phyloP scores from a whole-genome alignment of 2,329 filamentous ascomycete genomes.

The Pseudogymnoascus sp. region DNA sequence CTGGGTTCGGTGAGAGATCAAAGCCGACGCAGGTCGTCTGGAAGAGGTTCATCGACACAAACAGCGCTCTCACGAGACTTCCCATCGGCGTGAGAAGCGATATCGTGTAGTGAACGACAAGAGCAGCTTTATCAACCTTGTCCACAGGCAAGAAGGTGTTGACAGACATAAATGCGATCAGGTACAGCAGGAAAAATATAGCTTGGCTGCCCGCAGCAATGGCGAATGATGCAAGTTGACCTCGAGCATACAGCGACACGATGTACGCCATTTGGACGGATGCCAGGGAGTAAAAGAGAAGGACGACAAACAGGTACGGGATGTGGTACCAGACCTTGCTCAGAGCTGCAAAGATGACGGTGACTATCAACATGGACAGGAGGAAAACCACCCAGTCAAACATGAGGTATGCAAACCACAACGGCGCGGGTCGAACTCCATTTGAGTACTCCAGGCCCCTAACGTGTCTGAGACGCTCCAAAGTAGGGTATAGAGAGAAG shows the following conservation, averaged over 20 bases:
- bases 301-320: slow-evolving; percentile 72
- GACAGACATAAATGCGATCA: slow-evolving; percentile 63
- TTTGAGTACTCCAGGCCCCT: slow-evolving; percentile 86
- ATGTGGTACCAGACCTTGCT: slow-evolving; percentile 64
- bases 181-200: slow-evolving; percentile 60
- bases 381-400: slow-evolving; percentile 77
- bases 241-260: slow-evolving; percentile 69
- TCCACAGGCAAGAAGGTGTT: slow-evolving; percentile 67
- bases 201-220: slow-evolving; percentile 72
- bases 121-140: slow-evolving; percentile 57
- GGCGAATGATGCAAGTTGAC: slow-evolving; percentile 76
- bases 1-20: slow-evolving; percentile 58
- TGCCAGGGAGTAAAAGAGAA: slow-evolving; percentile 72
- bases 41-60: slow-evolving; percentile 76
- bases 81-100: slow-evolving; percentile 68
- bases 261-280: slow-evolving; percentile 72
- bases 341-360: slow-evolving; percentile 58
- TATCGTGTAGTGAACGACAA: slow-evolving; percentile 67
- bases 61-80: slow-evolving; percentile 64
- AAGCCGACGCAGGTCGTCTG: slow-evolving; percentile 65
- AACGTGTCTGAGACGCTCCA: slow-evolving; percentile 70
- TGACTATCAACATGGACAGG: slow-evolving; percentile 54
- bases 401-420: slow-evolving; percentile 74
- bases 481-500: slow-evolving; percentile 82
- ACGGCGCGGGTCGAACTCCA: slow-evolving; percentile 69